Conservation (phyloP, 129 eudicot genomes). For the Centrapalus pauciflorus region DNA sequence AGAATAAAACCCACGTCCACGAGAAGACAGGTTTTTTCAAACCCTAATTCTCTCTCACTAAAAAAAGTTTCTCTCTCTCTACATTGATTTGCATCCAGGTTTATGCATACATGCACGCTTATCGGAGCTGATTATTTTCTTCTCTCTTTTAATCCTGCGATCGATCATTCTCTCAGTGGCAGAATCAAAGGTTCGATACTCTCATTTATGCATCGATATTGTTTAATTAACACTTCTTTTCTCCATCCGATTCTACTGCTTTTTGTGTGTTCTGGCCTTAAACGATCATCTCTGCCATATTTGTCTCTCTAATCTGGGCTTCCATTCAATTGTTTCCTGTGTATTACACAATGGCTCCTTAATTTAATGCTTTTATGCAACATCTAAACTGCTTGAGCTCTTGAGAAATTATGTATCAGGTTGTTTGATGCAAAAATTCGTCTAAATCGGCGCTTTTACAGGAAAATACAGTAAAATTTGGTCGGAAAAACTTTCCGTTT, state of each 20-base stretch:
- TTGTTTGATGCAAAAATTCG: not conserved
- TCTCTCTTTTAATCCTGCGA: slow-evolving; percentile 11
- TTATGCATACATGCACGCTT: slow-evolving; percentile 29
- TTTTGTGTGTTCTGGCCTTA: not conserved
- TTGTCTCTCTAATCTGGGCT: slow-evolving; percentile 20
- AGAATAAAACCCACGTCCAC: slow-evolving; percentile 32
- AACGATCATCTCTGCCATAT: slow-evolving; percentile 23
- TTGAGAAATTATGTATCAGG: slow-evolving; percentile 6
- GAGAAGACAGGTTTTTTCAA: slow-evolving; percentile 9
- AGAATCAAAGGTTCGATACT: slow-evolving; percentile 27
- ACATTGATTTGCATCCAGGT: slow-evolving; percentile 15
- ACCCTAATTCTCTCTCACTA: slow-evolving; percentile 30
- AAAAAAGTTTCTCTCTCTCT: slow-evolving; percentile 27
- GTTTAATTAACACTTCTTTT: not conserved
- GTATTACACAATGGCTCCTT: slow-evolving; percentile 6
- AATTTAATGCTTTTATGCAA: slow-evolving; percentile 10
- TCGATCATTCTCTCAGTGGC: slow-evolving; percentile 25
- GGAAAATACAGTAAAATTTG: slow-evolving; percentile 15
- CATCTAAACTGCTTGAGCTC: slow-evolving; percentile 19
- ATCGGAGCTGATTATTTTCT: slow-evolving; percentile 28
- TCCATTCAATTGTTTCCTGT: slow-evolving; percentile 8
- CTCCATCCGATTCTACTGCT: slow-evolving; percentile 8
- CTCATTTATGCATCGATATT: slow-evolving; percentile 8
- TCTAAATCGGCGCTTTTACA: slow-evolving; percentile 17
- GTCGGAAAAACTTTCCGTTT: slow-evolving; percentile 24